A percentile compares a stretch with the other conserved stretches of the same genome.
Evolutionary conservation across 768 basidiomycete genomes (phyloP).

Genomic region (Xerocomellus amylosporus): DNA sequence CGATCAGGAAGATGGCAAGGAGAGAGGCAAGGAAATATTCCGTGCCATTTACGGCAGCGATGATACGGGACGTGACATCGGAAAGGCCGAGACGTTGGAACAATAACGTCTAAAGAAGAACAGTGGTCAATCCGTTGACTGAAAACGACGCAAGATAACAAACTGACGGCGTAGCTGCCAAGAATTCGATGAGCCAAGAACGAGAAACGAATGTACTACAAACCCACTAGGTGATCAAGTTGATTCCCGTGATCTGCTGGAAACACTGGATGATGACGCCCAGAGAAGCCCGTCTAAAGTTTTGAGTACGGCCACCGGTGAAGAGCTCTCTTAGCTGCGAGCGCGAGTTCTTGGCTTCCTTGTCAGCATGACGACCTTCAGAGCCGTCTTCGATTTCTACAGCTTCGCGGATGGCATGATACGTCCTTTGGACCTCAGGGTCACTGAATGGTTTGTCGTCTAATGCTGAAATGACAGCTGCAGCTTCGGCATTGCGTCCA

Average conservation of each 20-base stretch:
- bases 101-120: constrained; percentile 40
- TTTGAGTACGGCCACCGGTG: constrained; percentile 54
- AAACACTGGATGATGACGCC: constrained; percentile 62
- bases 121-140: neutral
- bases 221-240: constrained; percentile 61
- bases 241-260: constrained; percentile 69
- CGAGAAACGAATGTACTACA: constrained; percentile 9
- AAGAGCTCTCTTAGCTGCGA: constrained; percentile 51
- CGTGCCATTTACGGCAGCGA: constrained; percentile 66
- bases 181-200: constrained; percentile 17
- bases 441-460: constrained; percentile 51
- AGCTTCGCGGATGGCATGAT: constrained; percentile 52
- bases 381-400: constrained; percentile 41
- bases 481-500: constrained; percentile 51
- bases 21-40: constrained; percentile 73
- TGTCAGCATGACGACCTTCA: neutral
- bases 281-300: constrained; percentile 55
- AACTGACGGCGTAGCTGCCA: constrained; percentile 33
- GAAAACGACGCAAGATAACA: neutral
- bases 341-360: neutral
- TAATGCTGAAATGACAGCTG: constrained; percentile 60
- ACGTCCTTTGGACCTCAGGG: constrained; percentile 47
- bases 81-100: constrained; percentile 59
- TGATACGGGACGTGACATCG: constrained; percentile 56
- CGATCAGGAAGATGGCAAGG: constrained; percentile 68